Percentiles rank a stretch among this genome's conserved stretches.
Evolutionary conservation across 2,329 filamentous ascomycete species (phyloP).

Genomic region (Epichloe festucae): DNA sequence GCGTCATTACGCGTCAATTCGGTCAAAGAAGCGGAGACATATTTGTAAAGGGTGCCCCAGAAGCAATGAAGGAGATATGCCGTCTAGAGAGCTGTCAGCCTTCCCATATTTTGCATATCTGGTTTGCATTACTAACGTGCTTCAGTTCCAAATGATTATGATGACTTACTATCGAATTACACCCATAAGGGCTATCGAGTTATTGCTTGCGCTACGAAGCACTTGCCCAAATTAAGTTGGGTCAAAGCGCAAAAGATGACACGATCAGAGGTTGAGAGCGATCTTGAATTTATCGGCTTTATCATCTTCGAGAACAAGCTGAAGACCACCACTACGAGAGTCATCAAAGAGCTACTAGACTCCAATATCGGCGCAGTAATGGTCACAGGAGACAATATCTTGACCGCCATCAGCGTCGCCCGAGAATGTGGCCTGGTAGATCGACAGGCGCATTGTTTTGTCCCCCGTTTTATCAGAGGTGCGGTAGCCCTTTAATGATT

Average conservation of each 20-base stretch:
- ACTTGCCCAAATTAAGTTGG: constrained; percentile 80
- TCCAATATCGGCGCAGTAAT: constrained; percentile 85
- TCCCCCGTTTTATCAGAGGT: constrained; percentile 76
- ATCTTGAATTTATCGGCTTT: constrained; percentile 82
- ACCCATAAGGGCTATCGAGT: constrained; percentile 94
- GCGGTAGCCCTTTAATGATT: constrained; percentile 6
- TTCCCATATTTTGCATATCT: neutral
- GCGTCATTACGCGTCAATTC: constrained; percentile 82
- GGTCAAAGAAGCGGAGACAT: constrained; percentile 73
- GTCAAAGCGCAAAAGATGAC: constrained; percentile 91
- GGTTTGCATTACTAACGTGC: constrained; percentile 6
- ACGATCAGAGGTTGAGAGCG: constrained; percentile 68
- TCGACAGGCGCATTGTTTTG: constrained; percentile 74
- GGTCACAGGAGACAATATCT: constrained; percentile 96
- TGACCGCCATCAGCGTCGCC: constrained; percentile 92
- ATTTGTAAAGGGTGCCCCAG: constrained; percentile 92
- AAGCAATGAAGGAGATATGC: constrained; percentile 93
- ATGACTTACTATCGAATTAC: constrained; percentile 78
- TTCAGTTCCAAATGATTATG: constrained; percentile 70
- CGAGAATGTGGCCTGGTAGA: constrained; percentile 79
- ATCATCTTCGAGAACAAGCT: constrained; percentile 99
- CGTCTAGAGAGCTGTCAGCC: constrained; percentile 60
- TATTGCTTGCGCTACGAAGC: constrained; percentile 86
- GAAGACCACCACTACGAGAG: constrained; percentile 70
- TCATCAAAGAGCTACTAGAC: constrained; percentile 68